Evolutionary conservation across 148 eudicot species (phyloP), one percentile per base, ranked within the genome.

Genomic region (Persicaria tinctoria): DNA sequence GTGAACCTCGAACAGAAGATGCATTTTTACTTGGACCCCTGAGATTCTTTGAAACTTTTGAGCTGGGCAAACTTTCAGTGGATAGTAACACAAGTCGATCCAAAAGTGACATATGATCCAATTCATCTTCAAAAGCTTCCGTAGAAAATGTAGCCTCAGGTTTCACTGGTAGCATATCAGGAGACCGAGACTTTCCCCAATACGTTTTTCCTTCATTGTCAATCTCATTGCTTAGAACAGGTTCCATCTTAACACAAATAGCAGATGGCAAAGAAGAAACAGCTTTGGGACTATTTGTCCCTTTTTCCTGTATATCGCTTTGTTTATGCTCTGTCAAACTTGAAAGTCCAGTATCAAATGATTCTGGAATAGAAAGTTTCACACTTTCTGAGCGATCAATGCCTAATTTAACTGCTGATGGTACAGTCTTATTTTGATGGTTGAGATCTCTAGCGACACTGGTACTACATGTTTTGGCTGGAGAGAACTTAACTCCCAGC

Each of bases 91-190:
- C 84, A 79, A 90, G 77, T 51, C 99, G 86, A 51, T 87, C 88
- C n/a, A 79, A 47, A n/a, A 96, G 85, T 75, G 89, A 75, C 84
- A 96, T 78, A 80, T 96, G 91, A 76, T 96, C 97, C 32, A 92
- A 56, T 56, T 86, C 83, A 82, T 92, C 97, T 44, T 51, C 85
- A 73, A 64, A 49, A 73, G 57, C 74, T 62, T 79, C 84, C 46
- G 62, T 78, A 75, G 83, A 77, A 45, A 23, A 56, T 53, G 55
- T 79, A 45, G 71, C 76, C 82, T 84, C 90, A 74, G 51, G 76
- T 82, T 91, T 91, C 72, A 86, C 85, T 11, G 78, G 56, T 48
- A 75, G 46, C 16, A 77, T 16, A 48, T 56, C 51, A 32, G 18
- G 17, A 44, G 77, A 47, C 16, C 57, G 41, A 79, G 76, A 49